phyloP scores from a whole-genome alignment of 345 rosid genomes.

The Arabis alpina region DNA sequence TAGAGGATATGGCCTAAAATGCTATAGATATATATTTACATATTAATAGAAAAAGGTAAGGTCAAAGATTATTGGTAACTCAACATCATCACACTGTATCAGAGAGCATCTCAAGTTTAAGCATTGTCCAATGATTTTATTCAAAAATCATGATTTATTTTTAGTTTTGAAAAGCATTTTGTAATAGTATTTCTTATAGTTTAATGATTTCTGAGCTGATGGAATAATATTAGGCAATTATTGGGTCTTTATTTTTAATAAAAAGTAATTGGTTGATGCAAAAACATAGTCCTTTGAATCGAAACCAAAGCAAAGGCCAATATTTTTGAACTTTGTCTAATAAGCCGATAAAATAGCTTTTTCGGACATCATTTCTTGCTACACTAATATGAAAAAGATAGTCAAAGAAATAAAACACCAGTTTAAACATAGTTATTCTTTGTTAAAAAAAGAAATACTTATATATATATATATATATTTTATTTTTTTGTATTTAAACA shows the following conservation, averaged over 20 bases:
- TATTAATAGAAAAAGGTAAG: slow-evolving; percentile 27
- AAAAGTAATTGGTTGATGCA: slow-evolving; percentile 29
- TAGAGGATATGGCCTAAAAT: not conserved
- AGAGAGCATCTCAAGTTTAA: slow-evolving; percentile 28
- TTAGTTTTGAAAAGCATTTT: slow-evolving; percentile 23
- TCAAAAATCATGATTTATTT: slow-evolving; percentile 15
- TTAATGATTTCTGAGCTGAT: slow-evolving; percentile 28
- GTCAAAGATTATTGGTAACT: slow-evolving; percentile 33
- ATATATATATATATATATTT: too few species aligned
- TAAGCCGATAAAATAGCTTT: slow-evolving; percentile 18
- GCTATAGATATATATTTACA: not conserved
- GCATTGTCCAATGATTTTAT: slow-evolving; percentile 23
- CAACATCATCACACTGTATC: slow-evolving; percentile 41
- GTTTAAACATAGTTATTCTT: not conserved
- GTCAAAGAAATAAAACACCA: not conserved
- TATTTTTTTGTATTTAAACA: too few species aligned
- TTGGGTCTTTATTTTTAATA: slow-evolving; percentile 19
- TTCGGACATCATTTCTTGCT: not conserved
- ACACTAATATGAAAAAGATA: not conserved
- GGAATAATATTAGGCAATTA: slow-evolving; percentile 33
- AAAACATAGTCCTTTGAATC: slow-evolving; percentile 37
- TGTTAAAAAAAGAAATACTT: too few species aligned
- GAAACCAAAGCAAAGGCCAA: slow-evolving; percentile 42
- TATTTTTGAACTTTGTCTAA: slow-evolving; percentile 6
- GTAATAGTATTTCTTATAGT: slow-evolving; percentile 12